Evolutionary conservation across 169 alveolate species (phyloP).

Genomic region (Eimeria maxima): DNA sequence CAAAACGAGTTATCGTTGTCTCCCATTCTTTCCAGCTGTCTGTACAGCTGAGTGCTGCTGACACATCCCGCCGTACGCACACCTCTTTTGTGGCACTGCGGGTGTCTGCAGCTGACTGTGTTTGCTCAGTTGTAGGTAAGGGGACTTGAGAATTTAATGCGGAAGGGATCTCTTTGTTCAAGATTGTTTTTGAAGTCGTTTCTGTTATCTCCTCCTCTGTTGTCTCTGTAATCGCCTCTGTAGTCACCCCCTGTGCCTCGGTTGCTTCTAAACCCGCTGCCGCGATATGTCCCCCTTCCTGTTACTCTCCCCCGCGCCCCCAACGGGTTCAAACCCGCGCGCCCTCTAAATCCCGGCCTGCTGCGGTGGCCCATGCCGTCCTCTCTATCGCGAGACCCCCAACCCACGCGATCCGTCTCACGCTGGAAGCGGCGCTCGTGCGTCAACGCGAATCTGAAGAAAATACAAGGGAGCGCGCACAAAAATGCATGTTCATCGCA

Average conservation of each 20-base stretch:
- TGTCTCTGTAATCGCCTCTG: slow-evolving; percentile 47
- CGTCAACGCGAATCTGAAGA: slow-evolving; percentile 22
- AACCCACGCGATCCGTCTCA: slow-evolving; percentile 32
- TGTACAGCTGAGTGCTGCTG: neutral
- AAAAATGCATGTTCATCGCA: neutral
- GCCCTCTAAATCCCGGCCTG: slow-evolving; percentile 48
- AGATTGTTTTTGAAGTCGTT: neutral
- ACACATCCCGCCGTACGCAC: neutral
- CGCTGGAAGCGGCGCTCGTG: slow-evolving; percentile 48
- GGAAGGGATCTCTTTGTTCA: slow-evolving; percentile 43
- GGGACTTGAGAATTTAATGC: slow-evolving; percentile 39
- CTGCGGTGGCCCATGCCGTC: slow-evolving; percentile 51
- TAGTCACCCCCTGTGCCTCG: neutral
- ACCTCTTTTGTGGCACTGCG: neutral
- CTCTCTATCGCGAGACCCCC: slow-evolving; percentile 37
- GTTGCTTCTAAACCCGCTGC: slow-evolving; percentile 37
- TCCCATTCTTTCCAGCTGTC: neutral
- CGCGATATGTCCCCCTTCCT: slow-evolving; percentile 15
- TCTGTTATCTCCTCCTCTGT: neutral
- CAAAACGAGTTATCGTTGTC: neutral
- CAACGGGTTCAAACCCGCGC: slow-evolving; percentile 45
- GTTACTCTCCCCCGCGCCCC: slow-evolving; percentile 23
- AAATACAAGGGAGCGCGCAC: neutral
- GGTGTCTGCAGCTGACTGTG: neutral
- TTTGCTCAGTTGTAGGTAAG: slow-evolving; percentile 3